phyloP scores from a whole-genome alignment of 2,329 filamentous ascomycete genomes.

The Neocucurbitaria cava region DNA sequence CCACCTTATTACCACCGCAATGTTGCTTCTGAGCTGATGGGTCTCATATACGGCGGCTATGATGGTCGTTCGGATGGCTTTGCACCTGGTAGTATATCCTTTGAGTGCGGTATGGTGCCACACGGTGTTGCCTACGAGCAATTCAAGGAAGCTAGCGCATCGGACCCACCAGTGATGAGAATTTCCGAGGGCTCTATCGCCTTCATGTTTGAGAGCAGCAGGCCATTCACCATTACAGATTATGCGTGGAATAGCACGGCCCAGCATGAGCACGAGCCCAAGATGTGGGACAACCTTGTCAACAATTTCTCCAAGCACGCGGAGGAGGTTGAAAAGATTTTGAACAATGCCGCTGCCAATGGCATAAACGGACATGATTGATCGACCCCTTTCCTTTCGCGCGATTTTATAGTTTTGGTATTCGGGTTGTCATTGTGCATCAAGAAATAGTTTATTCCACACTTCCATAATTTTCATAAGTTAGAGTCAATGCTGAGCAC shows the following conservation, averaged over 20 bases:
- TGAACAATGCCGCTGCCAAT: too few species aligned
- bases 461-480: too few species aligned
- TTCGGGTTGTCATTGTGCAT: too few species aligned
- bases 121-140: constrained; percentile 65
- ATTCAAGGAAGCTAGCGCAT: constrained; percentile 62
- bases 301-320: constrained; percentile 59
- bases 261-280: constrained; percentile 56
- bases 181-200: constrained; percentile 63
- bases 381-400: too few species aligned
- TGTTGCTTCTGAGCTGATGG: constrained; percentile 72
- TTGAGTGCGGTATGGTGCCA: constrained; percentile 75
- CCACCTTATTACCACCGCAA: constrained; percentile 70
- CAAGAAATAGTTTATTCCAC: too few species aligned
- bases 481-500: too few species aligned
- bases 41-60: constrained; percentile 66
- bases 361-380: too few species aligned
- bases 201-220: constrained; percentile 68
- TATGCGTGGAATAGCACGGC: constrained; percentile 49
- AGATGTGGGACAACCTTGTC: constrained; percentile 61
- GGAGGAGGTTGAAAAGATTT: constrained; percentile 56
- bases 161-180: constrained; percentile 46
- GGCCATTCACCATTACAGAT: constrained; percentile 46
- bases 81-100: constrained; percentile 65
- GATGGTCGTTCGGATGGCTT: constrained; percentile 60
- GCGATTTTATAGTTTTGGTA: too few species aligned